Base-by-base conservation (phyloP, 306 rosid genomes). In the Lathyrus sativus region DNA sequence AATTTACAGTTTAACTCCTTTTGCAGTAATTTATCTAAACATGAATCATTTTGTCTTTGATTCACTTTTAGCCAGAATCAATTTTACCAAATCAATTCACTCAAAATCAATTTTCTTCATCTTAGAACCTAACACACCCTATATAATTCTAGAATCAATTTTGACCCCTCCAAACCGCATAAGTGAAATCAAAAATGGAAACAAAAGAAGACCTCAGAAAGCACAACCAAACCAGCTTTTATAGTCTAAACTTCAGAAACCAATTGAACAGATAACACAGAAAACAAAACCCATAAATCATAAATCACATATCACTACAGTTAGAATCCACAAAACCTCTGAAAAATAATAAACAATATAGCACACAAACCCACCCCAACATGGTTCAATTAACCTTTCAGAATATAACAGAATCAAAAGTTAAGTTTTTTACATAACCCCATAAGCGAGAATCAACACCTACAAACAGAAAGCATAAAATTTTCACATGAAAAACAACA, bases 231-330 rank as follows among this genome's bases (percentile, higher is more conserved):
- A 49, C 39, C 4, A 41, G 9, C 43, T 55, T 48, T 56, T 49
- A 31, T 67, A 49, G 42, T 17, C 15, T 4, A 53, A 58, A 37
- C 26, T 10, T 66, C 73, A 56, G 53, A 68, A 68, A 53, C 62
- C 57, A 46, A 41, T 62, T 62, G 43, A 28, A 75, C 74, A 72
- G 7, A 33, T 35, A 69, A 19, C 44, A 57, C 72, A 67, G 51
- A 49, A 62, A 12, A 18, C 2, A 37, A 59, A 63, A 59, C 70
- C 11, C 60, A 50, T 9, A 50, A 50, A 50, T 18, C 61, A 59
- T 14, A 7, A 35, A 76, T 46, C n/a, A 19, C 15, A 63, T 12
- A 53, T 29, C 54, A 11, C 24, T 53, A 73, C 5, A 24, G 46
- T 26, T 49, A 7, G 45, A 74, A 70, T n/a, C 46, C 64, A 51